Conservation (phyloP, 192 early-diverging fungal species). For the Endogone sp. region DNA sequence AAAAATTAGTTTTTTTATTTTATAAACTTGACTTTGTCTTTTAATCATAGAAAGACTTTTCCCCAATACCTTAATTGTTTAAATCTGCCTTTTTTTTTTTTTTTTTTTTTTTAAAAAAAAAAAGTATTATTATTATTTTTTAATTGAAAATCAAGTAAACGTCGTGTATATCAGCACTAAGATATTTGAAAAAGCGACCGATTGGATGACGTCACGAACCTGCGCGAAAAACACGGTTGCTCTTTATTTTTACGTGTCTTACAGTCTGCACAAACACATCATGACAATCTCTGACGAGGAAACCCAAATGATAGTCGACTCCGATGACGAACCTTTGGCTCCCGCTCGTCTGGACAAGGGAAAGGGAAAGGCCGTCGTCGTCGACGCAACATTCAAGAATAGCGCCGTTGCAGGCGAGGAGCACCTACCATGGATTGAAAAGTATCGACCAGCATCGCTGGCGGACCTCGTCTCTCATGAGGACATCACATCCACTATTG, state of each 20-base stretch:
- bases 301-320: background rate
- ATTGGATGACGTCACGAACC: too few relatives aligned
- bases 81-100: too few relatives aligned
- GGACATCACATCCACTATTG: conserved; percentile 87
- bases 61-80: too few relatives aligned
- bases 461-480: conserved; percentile 91
- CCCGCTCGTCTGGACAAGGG: conserved; percentile 13
- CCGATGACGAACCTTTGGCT: background rate
- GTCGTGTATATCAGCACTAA: too few relatives aligned
- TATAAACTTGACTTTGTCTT: too few relatives aligned
- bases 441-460: conserved; percentile 88
- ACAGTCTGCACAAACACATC: background rate
- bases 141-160: too few relatives aligned
- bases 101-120: too few relatives aligned
- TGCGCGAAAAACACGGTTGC: too few relatives aligned
- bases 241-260: background rate
- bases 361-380: conserved; percentile 23
- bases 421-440: conserved; percentile 75
- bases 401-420: background rate
- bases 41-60: too few relatives aligned
- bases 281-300: background rate
- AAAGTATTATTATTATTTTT: too few relatives aligned
- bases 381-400: conserved; percentile 4
- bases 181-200: too few relatives aligned
- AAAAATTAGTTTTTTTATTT: too few relatives aligned